phyloP scores from a whole-genome alignment of 2,329 filamentous ascomycete genomes.

The Talaromyces funiculosus region DNA sequence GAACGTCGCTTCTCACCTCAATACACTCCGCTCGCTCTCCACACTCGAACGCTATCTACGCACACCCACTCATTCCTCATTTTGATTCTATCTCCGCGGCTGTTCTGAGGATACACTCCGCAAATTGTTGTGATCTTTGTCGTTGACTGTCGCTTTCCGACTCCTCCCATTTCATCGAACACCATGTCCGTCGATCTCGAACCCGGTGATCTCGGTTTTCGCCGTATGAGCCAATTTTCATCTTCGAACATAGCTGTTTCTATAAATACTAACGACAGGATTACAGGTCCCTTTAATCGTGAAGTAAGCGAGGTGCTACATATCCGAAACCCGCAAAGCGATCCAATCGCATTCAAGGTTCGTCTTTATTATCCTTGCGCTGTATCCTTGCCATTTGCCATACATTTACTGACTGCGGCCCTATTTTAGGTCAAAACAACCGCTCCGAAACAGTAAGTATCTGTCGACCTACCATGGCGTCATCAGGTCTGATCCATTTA shows the following conservation, averaged over 20 bases:
- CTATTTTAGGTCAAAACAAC: slow-evolving; percentile 85
- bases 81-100: background rate
- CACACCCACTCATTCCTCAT: background rate
- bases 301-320: slow-evolving; percentile 59
- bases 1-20: slow-evolving; percentile 3
- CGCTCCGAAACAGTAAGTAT: slow-evolving; percentile 88
- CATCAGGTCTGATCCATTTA: slow-evolving; percentile 36
- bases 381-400: slow-evolving; percentile 13
- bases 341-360: slow-evolving; percentile 61
- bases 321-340: slow-evolving; percentile 52
- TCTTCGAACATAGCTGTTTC: background rate
- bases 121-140: slow-evolving; percentile 8
- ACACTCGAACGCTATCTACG: background rate
- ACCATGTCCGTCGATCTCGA: slow-evolving; percentile 94
- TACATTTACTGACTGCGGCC: background rate
- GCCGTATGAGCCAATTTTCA: slow-evolving; percentile 52
- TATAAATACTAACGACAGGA: slow-evolving; percentile 11
- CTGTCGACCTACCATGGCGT: slow-evolving; percentile 15
- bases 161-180: slow-evolving; percentile 17
- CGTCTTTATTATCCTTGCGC: slow-evolving; percentile 18
- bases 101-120: background rate
- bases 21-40: background rate
- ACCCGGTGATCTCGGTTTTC: slow-evolving; percentile 86
- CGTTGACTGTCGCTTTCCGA: slow-evolving; percentile 18
- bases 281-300: slow-evolving; percentile 57